Base-by-base conservation (phyloP, 1,284 basidiomycete species). In the Rhodotorula sp. region DNA sequence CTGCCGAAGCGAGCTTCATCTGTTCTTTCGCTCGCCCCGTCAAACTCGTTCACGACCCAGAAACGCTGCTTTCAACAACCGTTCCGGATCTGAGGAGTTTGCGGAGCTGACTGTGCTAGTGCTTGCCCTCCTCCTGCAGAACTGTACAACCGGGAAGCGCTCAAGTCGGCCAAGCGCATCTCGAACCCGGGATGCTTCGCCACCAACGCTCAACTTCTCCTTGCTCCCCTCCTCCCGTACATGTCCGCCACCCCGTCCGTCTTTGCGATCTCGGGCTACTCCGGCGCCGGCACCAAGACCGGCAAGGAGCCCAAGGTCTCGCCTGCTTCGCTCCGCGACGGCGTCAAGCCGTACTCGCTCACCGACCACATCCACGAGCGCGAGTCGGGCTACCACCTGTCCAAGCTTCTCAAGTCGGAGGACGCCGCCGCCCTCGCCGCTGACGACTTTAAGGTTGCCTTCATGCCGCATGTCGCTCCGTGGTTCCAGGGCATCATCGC, bases 321-420 rank as follows among this genome's bases (percentile, higher is more conserved):
- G 63, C 84, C 91, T 0, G 88, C 91, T 74, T 88, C 86, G 73
- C 86, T 99, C 8, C 83, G 82, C 1, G 90, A 91, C 37, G 90
- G 88, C 1, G 83, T 98, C 60, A 86, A 88, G 51, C 89, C 95
- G 1, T 99, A 99, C 82, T 77, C 92, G 1, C 83, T 99, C 42
- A 99, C 95, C 6, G 95, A 96, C 82, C 95, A 99, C 82, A 97
- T 99, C 78, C 95, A 99, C 84, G 95, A 99, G 81, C 91, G 95
- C 62, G 95, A 99, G 82, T 91, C 94, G 0, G 87, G 87, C 3
- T 83, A 84, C 69, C 95, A 97, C 80, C 87, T 99, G 57, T 87
- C 89, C 3, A 82, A 80, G 24, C 86, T 95, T 45, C 79, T 87
- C 45, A 46, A 49, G 22, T 3, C 42, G 22, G 42, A 53, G 22